Conservation (phyloP, 2,329 filamentous ascomycete genomes). For the Ophiostoma sp. region DNA sequence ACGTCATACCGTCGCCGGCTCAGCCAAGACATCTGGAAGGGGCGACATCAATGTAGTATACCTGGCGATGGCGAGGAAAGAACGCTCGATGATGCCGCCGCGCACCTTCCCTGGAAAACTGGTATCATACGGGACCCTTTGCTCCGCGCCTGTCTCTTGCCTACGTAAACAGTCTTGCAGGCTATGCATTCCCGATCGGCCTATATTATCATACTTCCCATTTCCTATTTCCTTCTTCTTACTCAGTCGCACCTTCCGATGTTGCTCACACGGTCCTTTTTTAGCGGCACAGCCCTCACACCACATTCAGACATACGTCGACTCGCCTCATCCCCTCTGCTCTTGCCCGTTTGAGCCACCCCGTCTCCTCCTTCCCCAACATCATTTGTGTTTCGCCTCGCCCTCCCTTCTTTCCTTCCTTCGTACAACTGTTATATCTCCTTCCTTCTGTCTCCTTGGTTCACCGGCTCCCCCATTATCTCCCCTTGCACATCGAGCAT, state of each 20-base stretch:
- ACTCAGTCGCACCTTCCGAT: neutral
- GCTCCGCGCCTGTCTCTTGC: neutral
- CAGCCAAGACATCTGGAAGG: neutral
- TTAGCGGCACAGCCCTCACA: slow-evolving; percentile 10
- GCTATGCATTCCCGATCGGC: too few relatives aligned
- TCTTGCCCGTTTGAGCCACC: neutral
- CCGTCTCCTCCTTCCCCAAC: neutral
- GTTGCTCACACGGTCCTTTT: slow-evolving; percentile 12
- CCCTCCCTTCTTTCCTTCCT: neutral
- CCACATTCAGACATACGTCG: neutral
- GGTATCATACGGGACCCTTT: neutral
- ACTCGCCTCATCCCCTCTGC: slow-evolving; percentile 2
- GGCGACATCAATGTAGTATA: neutral
- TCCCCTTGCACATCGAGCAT: neutral
- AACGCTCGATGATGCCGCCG: neutral
- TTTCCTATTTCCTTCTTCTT: neutral
- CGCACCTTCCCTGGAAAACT: neutral
- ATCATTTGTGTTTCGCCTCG: neutral
- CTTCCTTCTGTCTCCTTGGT: neutral
- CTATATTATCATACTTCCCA: neutral
- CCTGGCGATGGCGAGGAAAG: neutral
- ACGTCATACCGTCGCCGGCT: neutral
- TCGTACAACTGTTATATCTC: neutral
- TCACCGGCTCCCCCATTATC: neutral
- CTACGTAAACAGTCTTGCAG: neutral